Base-by-base conservation (phyloP, 345 rosid species). In the Rhizophora mangle region DNA sequence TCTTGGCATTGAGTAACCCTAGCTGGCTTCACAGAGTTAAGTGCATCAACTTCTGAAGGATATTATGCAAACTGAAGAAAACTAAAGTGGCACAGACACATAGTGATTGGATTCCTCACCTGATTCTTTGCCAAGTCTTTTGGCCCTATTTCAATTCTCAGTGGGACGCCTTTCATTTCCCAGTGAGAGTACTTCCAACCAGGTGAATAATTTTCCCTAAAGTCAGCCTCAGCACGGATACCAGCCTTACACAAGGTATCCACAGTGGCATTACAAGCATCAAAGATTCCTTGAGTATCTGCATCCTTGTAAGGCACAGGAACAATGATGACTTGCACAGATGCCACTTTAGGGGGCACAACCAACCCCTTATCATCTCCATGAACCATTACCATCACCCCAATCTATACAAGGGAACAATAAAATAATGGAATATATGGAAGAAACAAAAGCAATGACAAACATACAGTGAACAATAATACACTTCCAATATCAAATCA, bases 131-230 rank as follows among this genome's bases (percentile, higher is more conserved):
- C 91, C 79, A 91, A 78, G 78, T 92, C 99, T 75, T 88, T 83
- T 65, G 96, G 99, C 53, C 97, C 97, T 68, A 95, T 95, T 85
- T 95, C 99, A 64, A 95, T 90, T 81, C 99, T 90, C 30, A 95
- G 70, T 20, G 99, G 96, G 65, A 95, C 99, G 65, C 99, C 97
- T 77, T 92, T 95, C 97, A 92, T 80, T 80, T 95, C 99, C 97
- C 96, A 92, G 79, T 92, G 75, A 34, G 99, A 95, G 70, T 92
- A 95, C 87, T 95, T 95, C 99, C 99, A 95, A 43, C 96, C 97
- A 24, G 97, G 99, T 4, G 97, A 90, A 75, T 95, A 89, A 80
- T 92, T 92, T 49, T 92, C 99, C 79, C 96, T 84, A 16, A 86
- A 68, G 79, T 95, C 99, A 15, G 82, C 84, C 70, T 88, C 90